These are phyloP conservation scores for Diaporthe capsici DNA, from an alignment of 2,329 filamentous ascomycete species.

Conservation along the genomic window DNA sequence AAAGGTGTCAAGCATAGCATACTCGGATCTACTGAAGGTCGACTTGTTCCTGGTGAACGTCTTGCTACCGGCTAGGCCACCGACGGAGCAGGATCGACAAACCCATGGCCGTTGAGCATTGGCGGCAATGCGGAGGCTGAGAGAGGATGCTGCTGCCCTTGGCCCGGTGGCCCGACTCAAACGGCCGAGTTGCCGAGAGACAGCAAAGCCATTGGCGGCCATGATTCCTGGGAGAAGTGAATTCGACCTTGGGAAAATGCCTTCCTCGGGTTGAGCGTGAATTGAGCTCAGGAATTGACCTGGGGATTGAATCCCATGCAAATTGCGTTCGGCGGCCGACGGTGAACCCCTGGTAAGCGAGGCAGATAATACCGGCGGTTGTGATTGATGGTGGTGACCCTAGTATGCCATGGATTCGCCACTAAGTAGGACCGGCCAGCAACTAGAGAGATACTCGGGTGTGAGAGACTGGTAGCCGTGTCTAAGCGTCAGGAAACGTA, in stretches of 20 bases:
- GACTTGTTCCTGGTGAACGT: slow-evolving; percentile 44
- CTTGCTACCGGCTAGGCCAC: slow-evolving; percentile 33
- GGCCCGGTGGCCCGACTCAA: slow-evolving; percentile 33
- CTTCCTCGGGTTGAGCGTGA: neutral
- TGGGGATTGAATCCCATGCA: neutral
- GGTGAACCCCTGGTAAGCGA: slow-evolving; percentile 1
- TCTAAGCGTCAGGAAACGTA: slow-evolving; percentile 24
- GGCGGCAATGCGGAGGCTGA: slow-evolving; percentile 39
- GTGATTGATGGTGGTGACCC: slow-evolving; percentile 3
- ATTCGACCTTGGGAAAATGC: neutral
- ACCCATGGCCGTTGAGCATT: slow-evolving; percentile 42
- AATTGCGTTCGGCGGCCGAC: slow-evolving; percentile 24
- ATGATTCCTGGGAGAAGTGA: slow-evolving; percentile 20
- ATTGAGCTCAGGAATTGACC: neutral
- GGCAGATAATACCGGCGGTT: neutral
- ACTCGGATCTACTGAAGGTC: slow-evolving; percentile 39
- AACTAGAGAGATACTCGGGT: slow-evolving; percentile 21
- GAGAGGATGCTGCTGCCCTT: slow-evolving; percentile 29
- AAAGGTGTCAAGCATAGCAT: slow-evolving; percentile 72
- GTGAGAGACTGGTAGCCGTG: neutral
- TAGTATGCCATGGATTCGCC: slow-evolving; percentile 32
- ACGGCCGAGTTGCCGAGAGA: slow-evolving; percentile 43
- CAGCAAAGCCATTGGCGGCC: slow-evolving; percentile 43
- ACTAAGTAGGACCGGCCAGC: slow-evolving; percentile 16
- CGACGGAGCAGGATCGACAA: slow-evolving; percentile 37